Conservation (phyloP, 768 basidiomycete species). For the Suillus fuscotomentosus region DNA sequence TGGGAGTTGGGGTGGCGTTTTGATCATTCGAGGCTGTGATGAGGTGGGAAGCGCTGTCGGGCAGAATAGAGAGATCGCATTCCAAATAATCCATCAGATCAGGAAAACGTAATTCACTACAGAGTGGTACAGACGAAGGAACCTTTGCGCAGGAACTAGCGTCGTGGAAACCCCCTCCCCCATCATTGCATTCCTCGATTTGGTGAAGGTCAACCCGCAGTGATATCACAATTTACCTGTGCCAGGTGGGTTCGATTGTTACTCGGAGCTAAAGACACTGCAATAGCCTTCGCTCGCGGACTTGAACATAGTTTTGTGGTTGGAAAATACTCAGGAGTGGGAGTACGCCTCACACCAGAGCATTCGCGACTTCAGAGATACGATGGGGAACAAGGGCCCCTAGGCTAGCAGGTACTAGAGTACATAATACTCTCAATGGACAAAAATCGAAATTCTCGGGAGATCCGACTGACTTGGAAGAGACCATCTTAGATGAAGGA, state of each 20-base stretch:
- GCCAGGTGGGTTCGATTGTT: not conserved
- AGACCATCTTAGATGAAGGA: not conserved
- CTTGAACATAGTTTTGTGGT: not conserved
- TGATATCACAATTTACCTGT: not conserved
- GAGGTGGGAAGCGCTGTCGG: not conserved
- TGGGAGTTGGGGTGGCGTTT: not conserved
- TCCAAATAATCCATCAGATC: too few species aligned
- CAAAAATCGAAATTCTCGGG: not conserved
- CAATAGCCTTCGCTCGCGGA: not conserved
- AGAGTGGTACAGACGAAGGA: not conserved
- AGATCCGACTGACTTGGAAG: not conserved
- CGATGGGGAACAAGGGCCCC: too few species aligned
- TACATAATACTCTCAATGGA: too few species aligned
- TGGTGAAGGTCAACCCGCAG: not conserved
- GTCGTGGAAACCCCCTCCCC: not conserved
- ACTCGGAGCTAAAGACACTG: not conserved
- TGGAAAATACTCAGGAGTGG: not conserved
- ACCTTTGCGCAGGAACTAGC: not conserved
- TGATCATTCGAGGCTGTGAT: not conserved
- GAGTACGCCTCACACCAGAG: too few species aligned
- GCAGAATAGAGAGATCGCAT: not conserved
- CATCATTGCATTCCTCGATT: not conserved
- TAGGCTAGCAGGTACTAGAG: too few species aligned
- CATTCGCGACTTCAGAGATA: too few species aligned
- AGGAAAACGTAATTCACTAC: too few species aligned